Evolutionary conservation across 2,329 filamentous ascomycete genomes (phyloP), one percentile per base, ranked within the genome.

Genomic region (Alternaria novae-zelandiae): DNA sequence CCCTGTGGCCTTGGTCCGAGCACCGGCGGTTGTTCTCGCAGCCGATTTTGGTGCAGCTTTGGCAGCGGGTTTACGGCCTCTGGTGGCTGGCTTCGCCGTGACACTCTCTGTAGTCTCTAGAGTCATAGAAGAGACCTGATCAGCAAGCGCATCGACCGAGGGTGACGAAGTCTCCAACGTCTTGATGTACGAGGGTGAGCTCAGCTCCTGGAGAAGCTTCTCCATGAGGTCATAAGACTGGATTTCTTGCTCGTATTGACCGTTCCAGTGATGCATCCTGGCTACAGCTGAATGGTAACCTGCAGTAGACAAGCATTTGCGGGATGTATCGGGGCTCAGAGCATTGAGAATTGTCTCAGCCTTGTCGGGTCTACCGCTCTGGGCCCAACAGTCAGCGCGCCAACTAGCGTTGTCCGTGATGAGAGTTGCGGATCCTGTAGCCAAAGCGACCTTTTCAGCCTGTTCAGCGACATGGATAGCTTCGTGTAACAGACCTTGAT

Each of bases 401-500:
- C 70, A 83, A 78, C 74, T 77, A 44, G 74, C 63, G 49, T 83
- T 84, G 43, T 84, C 81, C 20, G 83, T 79, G 26, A 83, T 76
- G 2, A 86, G 81, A 12, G 89, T 84, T 36, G 86, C 84, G 0
- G 91, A 89, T 51, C 86, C 83, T 9, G 91, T 87, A n/a, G 86
- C 88, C 62, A 86, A 85, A 21, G 92, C 92, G 63, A 97, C 87
- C 72, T 91, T 93, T 57, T 91, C 84, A 0, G 94, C 94, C 71
- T 96, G 91, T 70, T 97, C 91, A 2, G 91, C 90, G 70, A 97
- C 96, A 76, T 94, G 96, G 1, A 95, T 82, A 2, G 95, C 95
- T 77, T 98, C 95, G 64, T 93, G 90, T 67, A 94, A 93, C 80
- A 97, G 87, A 26, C 96, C 96, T 66, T 96, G 87, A 68, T 97